A percentile compares a stretch with the other conserved stretches of the same genome.
Conservation (phyloP, 2,329 filamentous ascomycete genomes). For the Calonectria pseudoturangicola region DNA sequence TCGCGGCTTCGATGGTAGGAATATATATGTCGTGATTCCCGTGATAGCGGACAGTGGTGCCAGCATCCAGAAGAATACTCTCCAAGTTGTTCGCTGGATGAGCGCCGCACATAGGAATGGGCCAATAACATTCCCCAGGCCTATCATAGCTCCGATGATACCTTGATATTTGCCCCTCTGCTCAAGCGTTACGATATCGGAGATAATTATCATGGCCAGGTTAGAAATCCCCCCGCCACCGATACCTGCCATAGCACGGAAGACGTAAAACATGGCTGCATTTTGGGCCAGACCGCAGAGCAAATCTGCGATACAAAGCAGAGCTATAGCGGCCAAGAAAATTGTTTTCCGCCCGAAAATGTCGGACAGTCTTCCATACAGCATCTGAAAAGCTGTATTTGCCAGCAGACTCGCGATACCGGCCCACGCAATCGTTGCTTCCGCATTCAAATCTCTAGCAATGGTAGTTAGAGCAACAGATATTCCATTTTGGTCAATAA, state of each 20-base stretch:
- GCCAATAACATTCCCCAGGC: conserved; percentile 64
- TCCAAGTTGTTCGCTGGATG: conserved; percentile 62
- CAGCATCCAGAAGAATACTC: conserved; percentile 68
- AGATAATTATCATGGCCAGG: conserved; percentile 77
- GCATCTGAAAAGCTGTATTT: conserved; percentile 78
- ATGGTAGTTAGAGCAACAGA: conserved; percentile 71
- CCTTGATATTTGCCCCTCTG: conserved; percentile 74
- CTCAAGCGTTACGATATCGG: conserved; percentile 75
- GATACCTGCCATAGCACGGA: conserved; percentile 76
- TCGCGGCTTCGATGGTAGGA: conserved; percentile 71
- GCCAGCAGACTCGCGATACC: conserved; percentile 72
- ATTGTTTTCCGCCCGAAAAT: conserved; percentile 77
- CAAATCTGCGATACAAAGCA: conserved; percentile 74
- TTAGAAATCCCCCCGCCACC: conserved; percentile 77
- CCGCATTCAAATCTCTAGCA: conserved; percentile 66
- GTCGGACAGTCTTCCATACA: conserved; percentile 78
- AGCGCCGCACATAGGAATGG: conserved; percentile 66
- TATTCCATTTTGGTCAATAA: conserved; percentile 75
- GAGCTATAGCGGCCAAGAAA: conserved; percentile 70
- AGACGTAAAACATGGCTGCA: conserved; percentile 76
- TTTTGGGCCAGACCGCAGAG: conserved; percentile 75
- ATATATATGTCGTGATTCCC: conserved; percentile 66
- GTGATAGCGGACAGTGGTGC: conserved; percentile 68
- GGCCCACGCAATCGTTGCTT: conserved; percentile 73
- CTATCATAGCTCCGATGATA: conserved; percentile 63